Evolutionary conservation across 1,284 basidiomycete species (phyloP).

Genomic region (Singerocomus inundabilis): DNA sequence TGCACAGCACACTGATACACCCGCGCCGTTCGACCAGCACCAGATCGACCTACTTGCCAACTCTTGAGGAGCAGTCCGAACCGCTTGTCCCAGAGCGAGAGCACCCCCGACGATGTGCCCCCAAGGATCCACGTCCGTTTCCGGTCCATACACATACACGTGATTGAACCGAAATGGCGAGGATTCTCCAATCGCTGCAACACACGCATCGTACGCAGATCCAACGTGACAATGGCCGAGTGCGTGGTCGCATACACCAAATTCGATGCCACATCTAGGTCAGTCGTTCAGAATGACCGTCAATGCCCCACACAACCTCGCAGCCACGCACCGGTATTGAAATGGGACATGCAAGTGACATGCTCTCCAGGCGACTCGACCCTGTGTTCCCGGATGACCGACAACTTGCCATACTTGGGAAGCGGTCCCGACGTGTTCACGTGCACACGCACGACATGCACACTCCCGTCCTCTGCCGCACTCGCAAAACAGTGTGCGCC

Average conservation of each 20-base stretch:
- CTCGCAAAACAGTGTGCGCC: slow-evolving; percentile 87
- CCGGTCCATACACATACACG: slow-evolving; percentile 79
- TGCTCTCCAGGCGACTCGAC: slow-evolving; percentile 71
- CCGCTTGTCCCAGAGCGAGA: slow-evolving; percentile 92
- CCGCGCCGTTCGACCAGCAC: slow-evolving; percentile 51
- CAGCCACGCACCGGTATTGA: slow-evolving; percentile 58
- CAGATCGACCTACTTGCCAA: slow-evolving; percentile 72
- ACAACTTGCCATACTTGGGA: slow-evolving; percentile 79
- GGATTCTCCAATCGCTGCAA: slow-evolving; percentile 81
- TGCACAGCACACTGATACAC: slow-evolving; percentile 78
- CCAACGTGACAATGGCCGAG: slow-evolving; percentile 75
- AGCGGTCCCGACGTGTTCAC: slow-evolving; percentile 56
- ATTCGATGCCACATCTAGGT: slow-evolving; percentile 63
- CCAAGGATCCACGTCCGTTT: slow-evolving; percentile 85
- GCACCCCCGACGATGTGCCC: slow-evolving; percentile 80
- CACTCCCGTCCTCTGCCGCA: slow-evolving; percentile 80
- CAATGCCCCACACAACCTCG: not conserved
- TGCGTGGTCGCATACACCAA: slow-evolving; percentile 85
- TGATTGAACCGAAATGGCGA: slow-evolving; percentile 83
- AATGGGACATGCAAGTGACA: slow-evolving; percentile 76
- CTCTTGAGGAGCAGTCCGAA: slow-evolving; percentile 88
- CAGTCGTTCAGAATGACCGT: slow-evolving; percentile 3
- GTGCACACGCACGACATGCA: slow-evolving; percentile 83
- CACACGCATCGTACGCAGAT: slow-evolving; percentile 82
- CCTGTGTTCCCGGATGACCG: slow-evolving; percentile 73